Conservation (phyloP, 352 stramenopile species). For the Globisporangium apiculatum region DNA sequence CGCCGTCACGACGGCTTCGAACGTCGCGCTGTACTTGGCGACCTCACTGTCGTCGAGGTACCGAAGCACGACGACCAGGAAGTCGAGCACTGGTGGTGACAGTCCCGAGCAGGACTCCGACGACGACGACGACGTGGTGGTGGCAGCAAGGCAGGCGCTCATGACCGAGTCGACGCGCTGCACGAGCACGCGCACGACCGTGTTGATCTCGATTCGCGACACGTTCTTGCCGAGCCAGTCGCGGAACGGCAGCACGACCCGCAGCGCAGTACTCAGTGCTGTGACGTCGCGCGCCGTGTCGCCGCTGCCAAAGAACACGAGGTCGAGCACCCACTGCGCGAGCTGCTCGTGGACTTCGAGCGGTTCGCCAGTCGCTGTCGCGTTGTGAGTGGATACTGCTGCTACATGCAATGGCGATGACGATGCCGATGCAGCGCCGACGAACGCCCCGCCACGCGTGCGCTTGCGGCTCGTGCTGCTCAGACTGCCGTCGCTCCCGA, state of each 20-base stretch:
- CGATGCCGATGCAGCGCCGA: neutral
- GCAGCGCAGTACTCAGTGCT: constrained; percentile 24
- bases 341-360: constrained; percentile 24
- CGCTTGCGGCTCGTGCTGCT: constrained; percentile 14
- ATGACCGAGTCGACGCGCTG: constrained; percentile 42
- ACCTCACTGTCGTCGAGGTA: constrained; percentile 46
- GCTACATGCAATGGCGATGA: too few relatives aligned
- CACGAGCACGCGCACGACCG: constrained; percentile 30
- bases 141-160: constrained; percentile 23
- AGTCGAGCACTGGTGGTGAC: constrained; percentile 24
- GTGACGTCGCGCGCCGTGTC: constrained; percentile 22
- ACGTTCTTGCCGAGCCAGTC: constrained; percentile 26
- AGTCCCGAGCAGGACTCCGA: neutral
- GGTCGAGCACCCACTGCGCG: constrained; percentile 29
- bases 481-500: constrained; percentile 7
- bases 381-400: neutral
- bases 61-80: constrained; percentile 36
- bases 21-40: constrained; percentile 28
- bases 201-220: constrained; percentile 28
- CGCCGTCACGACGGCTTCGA: constrained; percentile 31
- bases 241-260: constrained; percentile 44
- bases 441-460: constrained; percentile 5
- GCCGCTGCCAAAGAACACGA: constrained; percentile 30
- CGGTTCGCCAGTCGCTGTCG: neutral
- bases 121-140: constrained; percentile 8